Evolutionary conservation across 441 rosid genomes (phyloP), one percentile per base, ranked within the genome.

Genomic region (Corymbia calophylla): DNA sequence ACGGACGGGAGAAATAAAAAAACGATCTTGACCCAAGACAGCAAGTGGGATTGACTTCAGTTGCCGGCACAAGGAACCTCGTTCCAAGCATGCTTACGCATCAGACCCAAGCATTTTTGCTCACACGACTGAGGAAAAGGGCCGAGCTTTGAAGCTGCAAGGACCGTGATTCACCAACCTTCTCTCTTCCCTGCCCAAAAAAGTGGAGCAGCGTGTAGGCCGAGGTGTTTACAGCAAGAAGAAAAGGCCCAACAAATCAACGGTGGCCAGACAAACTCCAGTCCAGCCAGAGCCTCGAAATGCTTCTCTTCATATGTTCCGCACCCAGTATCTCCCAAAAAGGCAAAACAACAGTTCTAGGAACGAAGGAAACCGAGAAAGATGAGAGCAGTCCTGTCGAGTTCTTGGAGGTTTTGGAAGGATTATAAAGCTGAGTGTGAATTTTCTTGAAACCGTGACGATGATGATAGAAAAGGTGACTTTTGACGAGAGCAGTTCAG

Each of bases 361-460:
- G 80, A 77, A 87, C 70, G 62, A 48, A 89, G 53, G n/a, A 77
- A 70, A 77, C 84, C 11, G 49, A 70, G 87, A 84, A 39, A 35
- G 19, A 35, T 25, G 90, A 91, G 92, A 94, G 91, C 66, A 88
- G 64, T 86, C 58, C 70, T 62, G 93, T 91, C 92, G 88, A 88
- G 89, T 64, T 68, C 86, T 66, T 17, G 60, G 92, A 91, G 95
- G 89, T 88, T 86, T 87, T 39, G 86, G 68, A 53, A 90, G 88
- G 86, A 77, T 77, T 12, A 11, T 4, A 39, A 21, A 12, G 84
- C n/a, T 4, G 51, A 21, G 51, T 23, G 84, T 6, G 51, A 77
- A 77, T 23, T 44, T 39, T 39, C 49, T 77, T 77, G 9, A 77
- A 77, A 21, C 44, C 12, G 84, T 77, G 21, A 21, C 7, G 51